Conservation (phyloP, 495 filamentous ascomycete genomes). For the Physcia stellaris region DNA sequence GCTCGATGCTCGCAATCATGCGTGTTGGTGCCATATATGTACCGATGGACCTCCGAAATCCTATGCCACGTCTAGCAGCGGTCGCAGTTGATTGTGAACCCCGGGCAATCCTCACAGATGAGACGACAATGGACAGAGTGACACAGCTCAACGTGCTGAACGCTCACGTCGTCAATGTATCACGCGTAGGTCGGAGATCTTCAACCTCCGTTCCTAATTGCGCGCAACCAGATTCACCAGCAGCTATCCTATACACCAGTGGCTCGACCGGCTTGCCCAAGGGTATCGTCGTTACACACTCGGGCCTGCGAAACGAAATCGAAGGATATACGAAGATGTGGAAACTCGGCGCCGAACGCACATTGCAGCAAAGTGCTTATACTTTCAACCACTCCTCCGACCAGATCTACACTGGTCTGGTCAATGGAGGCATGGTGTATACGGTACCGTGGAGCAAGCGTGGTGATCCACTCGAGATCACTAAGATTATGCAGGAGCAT, state of each 20-base stretch:
- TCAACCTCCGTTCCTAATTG: not conserved
- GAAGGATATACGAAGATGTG: slow-evolving; percentile 14
- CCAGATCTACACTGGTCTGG: slow-evolving; percentile 22
- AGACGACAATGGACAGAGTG: not conserved
- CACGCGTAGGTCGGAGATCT: not conserved
- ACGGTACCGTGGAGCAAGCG: slow-evolving; percentile 14
- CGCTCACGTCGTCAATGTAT: slow-evolving; percentile 13
- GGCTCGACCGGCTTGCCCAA: slow-evolving; percentile 28
- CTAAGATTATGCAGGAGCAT: slow-evolving; percentile 21
- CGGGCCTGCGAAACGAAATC: slow-evolving; percentile 19
- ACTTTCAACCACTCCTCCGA: slow-evolving; percentile 25
- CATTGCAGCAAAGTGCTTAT: slow-evolving; percentile 31
- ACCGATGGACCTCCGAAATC: slow-evolving; percentile 33
- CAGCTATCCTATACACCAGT: slow-evolving; percentile 29
- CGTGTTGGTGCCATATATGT: slow-evolving; percentile 35
- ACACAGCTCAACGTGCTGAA: not conserved
- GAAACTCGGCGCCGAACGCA: slow-evolving; percentile 14
- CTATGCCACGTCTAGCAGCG: slow-evolving; percentile 18
- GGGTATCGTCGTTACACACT: slow-evolving; percentile 24
- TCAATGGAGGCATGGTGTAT: slow-evolving; percentile 22
- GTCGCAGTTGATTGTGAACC: slow-evolving; percentile 16
- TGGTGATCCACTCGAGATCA: slow-evolving; percentile 20
- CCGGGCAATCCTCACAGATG: not conserved
- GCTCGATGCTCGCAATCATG: slow-evolving; percentile 38
- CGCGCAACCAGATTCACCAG: slow-evolving; percentile 12